phyloP scores from a whole-genome alignment of 805 yeast genomes.

The Ogataea minuta region DNA sequence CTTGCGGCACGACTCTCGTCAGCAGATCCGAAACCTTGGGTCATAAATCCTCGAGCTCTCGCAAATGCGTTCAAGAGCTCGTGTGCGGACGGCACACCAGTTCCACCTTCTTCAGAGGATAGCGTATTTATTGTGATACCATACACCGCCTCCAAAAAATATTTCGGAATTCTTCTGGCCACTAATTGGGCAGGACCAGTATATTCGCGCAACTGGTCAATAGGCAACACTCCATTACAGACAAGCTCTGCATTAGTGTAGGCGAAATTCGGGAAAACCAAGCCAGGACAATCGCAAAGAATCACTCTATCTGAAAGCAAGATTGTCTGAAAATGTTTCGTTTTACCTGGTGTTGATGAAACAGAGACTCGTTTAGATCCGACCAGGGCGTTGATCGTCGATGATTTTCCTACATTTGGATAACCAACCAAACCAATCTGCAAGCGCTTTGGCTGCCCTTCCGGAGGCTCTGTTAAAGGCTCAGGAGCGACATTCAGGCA shows the following conservation, averaged over 20 bases:
- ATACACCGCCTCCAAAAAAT: conserved; percentile 82
- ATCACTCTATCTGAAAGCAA: conserved; percentile 77
- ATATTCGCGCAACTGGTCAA: conserved; percentile 91
- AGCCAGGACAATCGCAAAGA: conserved; percentile 98
- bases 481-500: conserved; percentile 79
- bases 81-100: conserved; percentile 84
- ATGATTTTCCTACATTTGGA: conserved; percentile 82
- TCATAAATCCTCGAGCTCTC: conserved; percentile 94
- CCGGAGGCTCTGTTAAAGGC: conserved; percentile 49
- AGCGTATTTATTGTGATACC: conserved; percentile 85
- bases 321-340: conserved; percentile 98
- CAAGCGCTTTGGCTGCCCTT: conserved; percentile 58
- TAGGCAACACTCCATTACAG: conserved; percentile 97
- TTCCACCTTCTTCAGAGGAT: conserved; percentile 82
- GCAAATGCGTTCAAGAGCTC: conserved; percentile 91
- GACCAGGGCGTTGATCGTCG: conserved; percentile 95
- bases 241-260: conserved; percentile 95
- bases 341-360: conserved; percentile 97
- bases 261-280: conserved; percentile 97
- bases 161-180: conserved; percentile 85
- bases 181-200: conserved; percentile 87
- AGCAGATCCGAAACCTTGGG: conserved; percentile 95
- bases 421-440: conserved; percentile 97
- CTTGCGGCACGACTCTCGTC: conserved; percentile 95
- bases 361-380: conserved; percentile 98